Conservation (phyloP, 306 rosid genomes). For the Vigna angularis region DNA sequence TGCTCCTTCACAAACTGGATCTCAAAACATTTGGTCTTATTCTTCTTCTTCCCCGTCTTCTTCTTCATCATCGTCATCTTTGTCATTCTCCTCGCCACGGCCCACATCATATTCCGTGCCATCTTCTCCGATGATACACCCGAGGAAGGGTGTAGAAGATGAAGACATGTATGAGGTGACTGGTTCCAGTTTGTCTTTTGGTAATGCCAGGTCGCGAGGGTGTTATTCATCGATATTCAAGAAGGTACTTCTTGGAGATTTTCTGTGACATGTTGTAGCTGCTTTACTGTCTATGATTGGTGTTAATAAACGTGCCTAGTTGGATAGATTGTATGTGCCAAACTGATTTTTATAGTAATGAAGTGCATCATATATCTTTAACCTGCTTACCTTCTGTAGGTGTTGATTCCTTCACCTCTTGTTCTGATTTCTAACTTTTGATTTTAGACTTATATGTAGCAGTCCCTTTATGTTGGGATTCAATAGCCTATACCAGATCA, state of each 20-base stretch:
- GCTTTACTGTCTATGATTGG: background rate
- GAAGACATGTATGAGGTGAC: conserved; percentile 46
- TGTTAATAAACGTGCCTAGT: conserved; percentile 20
- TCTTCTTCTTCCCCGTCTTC: conserved; percentile 44
- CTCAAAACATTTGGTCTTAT: conserved; percentile 25
- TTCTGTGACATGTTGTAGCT: conserved; percentile 35
- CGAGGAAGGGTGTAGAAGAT: conserved; percentile 27
- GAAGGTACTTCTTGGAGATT: conserved; percentile 61
- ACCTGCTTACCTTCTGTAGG: background rate
- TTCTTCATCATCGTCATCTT: conserved; percentile 50
- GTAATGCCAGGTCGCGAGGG: conserved; percentile 49
- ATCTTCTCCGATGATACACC: conserved; percentile 52
- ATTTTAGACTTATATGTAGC: background rate
- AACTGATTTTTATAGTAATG: conserved; percentile 36
- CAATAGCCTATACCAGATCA: background rate
- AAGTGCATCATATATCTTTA: conserved; percentile 27
- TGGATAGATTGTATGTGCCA: conserved; percentile 42
- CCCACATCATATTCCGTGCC: conserved; percentile 48
- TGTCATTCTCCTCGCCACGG: conserved; percentile 25
- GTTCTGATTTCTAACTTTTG: background rate
- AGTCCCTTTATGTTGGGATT: background rate
- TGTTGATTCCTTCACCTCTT: conserved; percentile 9
- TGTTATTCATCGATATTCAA: conserved; percentile 59
- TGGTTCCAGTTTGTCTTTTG: conserved; percentile 41
- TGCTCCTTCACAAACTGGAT: conserved; percentile 1